Evolutionary conservation across 805 yeast species (phyloP), one percentile per base, ranked within the genome.

Genomic region (Gaillardinia entomophila): DNA sequence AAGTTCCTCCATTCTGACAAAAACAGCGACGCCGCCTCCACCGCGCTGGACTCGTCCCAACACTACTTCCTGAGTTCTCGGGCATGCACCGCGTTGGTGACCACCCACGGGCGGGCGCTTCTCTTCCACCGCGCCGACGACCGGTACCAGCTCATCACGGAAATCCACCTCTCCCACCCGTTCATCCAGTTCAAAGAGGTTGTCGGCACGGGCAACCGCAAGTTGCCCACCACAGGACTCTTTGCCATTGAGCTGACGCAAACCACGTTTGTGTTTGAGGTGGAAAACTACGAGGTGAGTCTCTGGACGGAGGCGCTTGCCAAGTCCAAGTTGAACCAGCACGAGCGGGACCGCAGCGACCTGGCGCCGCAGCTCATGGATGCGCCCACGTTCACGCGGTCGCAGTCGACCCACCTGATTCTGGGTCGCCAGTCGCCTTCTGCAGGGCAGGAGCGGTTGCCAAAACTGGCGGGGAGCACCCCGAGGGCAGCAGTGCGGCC

Each of bases 51-150:
- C 11, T 22, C 14, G 40, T 36, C 14, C 12, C 45, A 27, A 33
- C 53, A 25, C 2, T 34, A 42, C 30, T 41, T 60, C 24, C 73
- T 66, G 5, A 67, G 60, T 28, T 60, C 61, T 32, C 53, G 64
- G 34, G 62, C 66, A 7, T 69, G 84, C 40, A 68, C 79, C 1
- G 44, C 80, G 37, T 42, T 82, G 11, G 59, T 80, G 0, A 82
- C 89, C 2, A 65, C 76, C 1, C 69, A 69, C 48, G 90, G 88
- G 1, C 62, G 89, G 30, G 76, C 73, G 1, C 53, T 83, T 37
- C 48, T 82, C 1, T 75, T 82, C 38, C 55, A 60, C 42, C 55
- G 69, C 20, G 61, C 55, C 26, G 71, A 61, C 34, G 56, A 60
- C 14, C 42, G 41, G 26, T 66, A 71, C 45, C 72, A 71, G 36